Conservation (phyloP, 164 flowering plant genomes). For the Aristolochia contorta region DNA sequence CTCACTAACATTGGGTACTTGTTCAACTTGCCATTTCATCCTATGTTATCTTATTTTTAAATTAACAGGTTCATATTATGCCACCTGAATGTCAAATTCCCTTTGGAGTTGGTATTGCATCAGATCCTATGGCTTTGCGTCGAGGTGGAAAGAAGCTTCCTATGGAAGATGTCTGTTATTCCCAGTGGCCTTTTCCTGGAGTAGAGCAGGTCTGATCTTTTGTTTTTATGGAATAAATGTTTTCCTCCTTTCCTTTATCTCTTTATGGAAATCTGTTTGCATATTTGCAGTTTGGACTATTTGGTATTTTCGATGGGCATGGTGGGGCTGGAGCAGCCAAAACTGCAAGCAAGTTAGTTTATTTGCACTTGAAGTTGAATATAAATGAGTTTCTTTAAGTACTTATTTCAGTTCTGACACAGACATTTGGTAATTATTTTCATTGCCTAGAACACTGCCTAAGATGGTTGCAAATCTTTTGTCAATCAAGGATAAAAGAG, state of each 20-base stretch:
- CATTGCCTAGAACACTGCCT: slow-evolving; percentile 51
- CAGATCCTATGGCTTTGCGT: slow-evolving; percentile 93
- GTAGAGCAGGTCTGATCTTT: slow-evolving; percentile 47
- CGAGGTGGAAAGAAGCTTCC: slow-evolving; percentile 87
- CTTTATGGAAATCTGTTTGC: not conserved
- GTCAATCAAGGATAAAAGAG: slow-evolving; percentile 49
- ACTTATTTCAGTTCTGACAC: no score
- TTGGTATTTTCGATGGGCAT: slow-evolving; percentile 97
- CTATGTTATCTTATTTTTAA: not conserved
- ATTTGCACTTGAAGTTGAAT: slow-evolving; percentile 2
- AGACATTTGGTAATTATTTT: not conserved
- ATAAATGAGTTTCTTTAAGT: not conserved
- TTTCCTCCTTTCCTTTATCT: not conserved
- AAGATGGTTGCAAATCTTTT: slow-evolving; percentile 55
- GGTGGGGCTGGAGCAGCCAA: slow-evolving; percentile 87
- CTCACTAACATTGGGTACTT: no score
- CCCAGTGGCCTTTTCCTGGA: slow-evolving; percentile 88
- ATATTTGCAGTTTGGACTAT: slow-evolving; percentile 78
- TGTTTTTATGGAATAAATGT: not conserved
- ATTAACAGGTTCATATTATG: slow-evolving; percentile 57
- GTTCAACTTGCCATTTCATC: no score
- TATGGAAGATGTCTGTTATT: slow-evolving; percentile 94
- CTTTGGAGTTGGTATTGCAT: slow-evolving; percentile 77
- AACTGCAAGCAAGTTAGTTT: slow-evolving; percentile 78
- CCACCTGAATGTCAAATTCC: slow-evolving; percentile 40